Conservation (phyloP, 1,284 basidiomycete genomes). For the Leccinum angustisporum region DNA sequence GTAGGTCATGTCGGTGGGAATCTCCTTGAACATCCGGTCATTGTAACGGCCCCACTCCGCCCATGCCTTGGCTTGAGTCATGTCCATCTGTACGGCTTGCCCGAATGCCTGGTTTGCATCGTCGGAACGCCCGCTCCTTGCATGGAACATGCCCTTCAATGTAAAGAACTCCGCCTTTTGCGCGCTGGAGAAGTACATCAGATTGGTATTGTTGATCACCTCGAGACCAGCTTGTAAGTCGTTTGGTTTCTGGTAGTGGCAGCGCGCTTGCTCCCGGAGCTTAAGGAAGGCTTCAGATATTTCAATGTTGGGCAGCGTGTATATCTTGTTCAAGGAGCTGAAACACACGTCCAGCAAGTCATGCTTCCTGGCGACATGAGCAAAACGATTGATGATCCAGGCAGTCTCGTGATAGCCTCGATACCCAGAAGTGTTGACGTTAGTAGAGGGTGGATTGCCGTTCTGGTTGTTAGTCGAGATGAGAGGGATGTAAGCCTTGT, state of each 20-base stretch:
- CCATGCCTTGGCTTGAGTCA: constrained; percentile 96
- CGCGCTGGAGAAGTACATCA: constrained; percentile 94
- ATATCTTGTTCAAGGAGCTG: constrained; percentile 94
- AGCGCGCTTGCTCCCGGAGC: constrained; percentile 98
- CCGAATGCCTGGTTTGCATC: constrained; percentile 94
- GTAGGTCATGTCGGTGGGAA: constrained; percentile 67
- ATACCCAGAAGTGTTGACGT: constrained; percentile 87
- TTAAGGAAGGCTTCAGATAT: constrained; percentile 99
- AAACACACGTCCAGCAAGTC: constrained; percentile 96
- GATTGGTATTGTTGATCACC: constrained; percentile 99
- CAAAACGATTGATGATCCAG: constrained; percentile 99
- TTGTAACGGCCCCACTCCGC: constrained; percentile 97
- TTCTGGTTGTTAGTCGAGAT: constrained; percentile 58
- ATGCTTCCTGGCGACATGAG: constrained; percentile 98
- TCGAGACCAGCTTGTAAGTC: constrained; percentile 94
- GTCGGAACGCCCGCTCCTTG: constrained; percentile 82
- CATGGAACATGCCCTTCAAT: constrained; percentile 99
- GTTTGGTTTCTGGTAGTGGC: constrained; percentile 95
- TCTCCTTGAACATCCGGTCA: constrained; percentile 90
- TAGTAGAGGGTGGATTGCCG: constrained; percentile 50
- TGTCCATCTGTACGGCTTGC: constrained; percentile 94
- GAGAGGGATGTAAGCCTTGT: constrained; percentile 93
- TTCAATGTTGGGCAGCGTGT: constrained; percentile 98
- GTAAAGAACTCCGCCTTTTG: constrained; percentile 99
- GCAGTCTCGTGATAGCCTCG: constrained; percentile 99